These are phyloP conservation scores for Groenewaldozyma tartarivorans DNA, from an alignment of 805 yeast species.

Conservation along the genomic window DNA sequence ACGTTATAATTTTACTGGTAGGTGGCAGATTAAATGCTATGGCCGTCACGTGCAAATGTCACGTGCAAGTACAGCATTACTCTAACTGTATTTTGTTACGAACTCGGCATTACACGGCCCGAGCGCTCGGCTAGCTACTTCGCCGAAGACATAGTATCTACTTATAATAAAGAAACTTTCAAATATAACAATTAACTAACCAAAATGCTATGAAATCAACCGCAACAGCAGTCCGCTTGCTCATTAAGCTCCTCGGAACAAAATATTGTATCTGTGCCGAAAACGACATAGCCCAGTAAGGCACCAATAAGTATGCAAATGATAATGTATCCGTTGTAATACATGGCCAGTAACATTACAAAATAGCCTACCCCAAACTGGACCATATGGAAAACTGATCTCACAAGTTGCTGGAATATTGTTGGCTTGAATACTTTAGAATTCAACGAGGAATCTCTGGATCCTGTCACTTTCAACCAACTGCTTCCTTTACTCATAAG, in stretches of 20 bases:
- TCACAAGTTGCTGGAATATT: slow-evolving; percentile 40
- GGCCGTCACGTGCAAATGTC: too few relatives aligned
- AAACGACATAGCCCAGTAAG: slow-evolving; percentile 45
- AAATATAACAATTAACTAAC: too few relatives aligned
- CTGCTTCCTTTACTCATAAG: neutral
- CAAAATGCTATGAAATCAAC: too few relatives aligned
- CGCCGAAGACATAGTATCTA: too few relatives aligned
- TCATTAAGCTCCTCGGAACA: slow-evolving; percentile 23
- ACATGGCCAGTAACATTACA: slow-evolving; percentile 66
- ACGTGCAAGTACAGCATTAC: too few relatives aligned
- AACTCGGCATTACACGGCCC: too few relatives aligned
- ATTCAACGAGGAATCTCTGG: neutral
- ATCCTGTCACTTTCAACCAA: slow-evolving; percentile 1
- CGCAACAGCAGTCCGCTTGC: slow-evolving; percentile 2
- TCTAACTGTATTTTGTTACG: too few relatives aligned
- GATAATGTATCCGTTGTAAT: slow-evolving; percentile 60
- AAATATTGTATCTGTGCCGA: slow-evolving; percentile 36
- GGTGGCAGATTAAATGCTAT: too few relatives aligned
- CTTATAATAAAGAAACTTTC: too few relatives aligned
- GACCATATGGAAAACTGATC: slow-evolving; percentile 41
- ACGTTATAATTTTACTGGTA: too few relatives aligned
- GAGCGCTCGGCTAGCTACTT: too few relatives aligned
- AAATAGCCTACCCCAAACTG: slow-evolving; percentile 59
- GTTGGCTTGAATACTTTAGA: slow-evolving; percentile 25
- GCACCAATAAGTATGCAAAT: slow-evolving; percentile 57